A percentile compares a stretch with the other conserved stretches of the same genome.
phyloP scores from a whole-genome alignment of 164 flowering plant species.

The Liriodendron chinense region DNA sequence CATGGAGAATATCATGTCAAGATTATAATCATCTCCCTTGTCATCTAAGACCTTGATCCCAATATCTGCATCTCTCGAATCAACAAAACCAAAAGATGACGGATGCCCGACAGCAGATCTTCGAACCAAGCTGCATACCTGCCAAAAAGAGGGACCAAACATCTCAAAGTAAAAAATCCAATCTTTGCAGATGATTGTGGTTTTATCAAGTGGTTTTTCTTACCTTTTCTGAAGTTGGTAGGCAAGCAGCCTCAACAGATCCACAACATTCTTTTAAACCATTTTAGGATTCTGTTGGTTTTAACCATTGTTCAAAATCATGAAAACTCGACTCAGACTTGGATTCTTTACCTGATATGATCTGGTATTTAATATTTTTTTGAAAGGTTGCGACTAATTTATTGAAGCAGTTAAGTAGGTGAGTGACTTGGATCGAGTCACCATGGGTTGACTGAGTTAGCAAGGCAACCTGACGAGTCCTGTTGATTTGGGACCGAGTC shows the following conservation, averaged over 20 bases:
- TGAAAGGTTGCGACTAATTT: too few relatives aligned
- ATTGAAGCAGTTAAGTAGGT: too few relatives aligned
- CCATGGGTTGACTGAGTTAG: too few relatives aligned
- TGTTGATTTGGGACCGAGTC: too few relatives aligned
- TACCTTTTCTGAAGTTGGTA: not conserved
- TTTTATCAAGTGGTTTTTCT: not conserved
- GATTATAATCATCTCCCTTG: slow-evolving; percentile 28
- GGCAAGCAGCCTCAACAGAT: not conserved
- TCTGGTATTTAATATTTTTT: too few relatives aligned
- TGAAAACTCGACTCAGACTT: too few relatives aligned
- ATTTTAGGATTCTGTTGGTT: too few relatives aligned
- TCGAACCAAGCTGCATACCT: slow-evolving; percentile 47
- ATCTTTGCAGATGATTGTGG: not conserved
- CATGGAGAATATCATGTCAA: slow-evolving; percentile 56
- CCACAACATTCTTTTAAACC: not conserved
- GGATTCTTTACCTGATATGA: too few relatives aligned
- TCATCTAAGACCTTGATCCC: slow-evolving; percentile 45
- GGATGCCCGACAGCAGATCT: slow-evolving; percentile 23
- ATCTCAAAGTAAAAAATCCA: not conserved
- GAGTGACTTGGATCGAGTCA: too few relatives aligned
- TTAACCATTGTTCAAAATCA: too few relatives aligned
- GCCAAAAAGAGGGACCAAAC: slow-evolving; percentile 13
- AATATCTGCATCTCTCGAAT: slow-evolving; percentile 47
- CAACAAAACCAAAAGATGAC: slow-evolving; percentile 47
- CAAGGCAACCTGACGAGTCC: too few relatives aligned